Conservation (phyloP, 2,329 filamentous ascomycete genomes). For the Juglanconis oblonga region DNA sequence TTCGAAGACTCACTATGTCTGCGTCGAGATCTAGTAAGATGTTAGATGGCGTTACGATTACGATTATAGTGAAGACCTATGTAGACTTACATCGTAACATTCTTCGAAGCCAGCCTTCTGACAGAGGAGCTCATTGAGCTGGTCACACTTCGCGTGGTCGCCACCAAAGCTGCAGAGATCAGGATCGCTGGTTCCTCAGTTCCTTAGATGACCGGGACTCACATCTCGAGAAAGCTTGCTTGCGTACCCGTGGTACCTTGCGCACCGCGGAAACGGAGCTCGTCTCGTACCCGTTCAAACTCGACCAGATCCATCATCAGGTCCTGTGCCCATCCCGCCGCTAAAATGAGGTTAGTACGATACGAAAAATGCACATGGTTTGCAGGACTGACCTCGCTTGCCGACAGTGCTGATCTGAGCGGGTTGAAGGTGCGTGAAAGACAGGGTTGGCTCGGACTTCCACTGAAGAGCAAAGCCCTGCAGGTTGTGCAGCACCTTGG, state of each 20-base stretch:
- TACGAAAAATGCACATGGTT: background rate
- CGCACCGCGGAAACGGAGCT: conserved; percentile 72
- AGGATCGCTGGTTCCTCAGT: conserved; percentile 46
- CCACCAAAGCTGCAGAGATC: conserved; percentile 46
- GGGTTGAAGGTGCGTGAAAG: conserved; percentile 72
- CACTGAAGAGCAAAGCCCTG: conserved; percentile 68
- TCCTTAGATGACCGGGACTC: conserved; percentile 62
- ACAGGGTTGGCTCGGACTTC: conserved; percentile 67
- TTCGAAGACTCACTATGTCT: conserved; percentile 40
- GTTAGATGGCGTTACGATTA: background rate
- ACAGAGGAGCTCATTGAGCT: conserved; percentile 55
- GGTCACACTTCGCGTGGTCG: conserved; percentile 47
- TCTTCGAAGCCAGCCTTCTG: conserved; percentile 51
- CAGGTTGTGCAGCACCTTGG: conserved; percentile 74
- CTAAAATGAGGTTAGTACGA: background rate
- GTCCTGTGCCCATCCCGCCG: conserved; percentile 66
- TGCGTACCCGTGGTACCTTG: conserved; percentile 71
- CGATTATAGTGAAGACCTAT: too few relatives aligned
- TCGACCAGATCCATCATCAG: conserved; percentile 72
- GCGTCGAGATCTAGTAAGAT: conserved; percentile 64
- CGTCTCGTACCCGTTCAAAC: conserved; percentile 65
- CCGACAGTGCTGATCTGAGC: conserved; percentile 63
- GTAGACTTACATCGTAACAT: conserved; percentile 36
- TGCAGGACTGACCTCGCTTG: conserved; percentile 47
- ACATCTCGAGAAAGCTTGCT: conserved; percentile 51